A percentile compares a stretch with the other conserved stretches of the same genome.
These are phyloP conservation scores for Nothophytophthora sp. DNA, from an alignment of 352 stramenopile genomes.

Conservation along the genomic window DNA sequence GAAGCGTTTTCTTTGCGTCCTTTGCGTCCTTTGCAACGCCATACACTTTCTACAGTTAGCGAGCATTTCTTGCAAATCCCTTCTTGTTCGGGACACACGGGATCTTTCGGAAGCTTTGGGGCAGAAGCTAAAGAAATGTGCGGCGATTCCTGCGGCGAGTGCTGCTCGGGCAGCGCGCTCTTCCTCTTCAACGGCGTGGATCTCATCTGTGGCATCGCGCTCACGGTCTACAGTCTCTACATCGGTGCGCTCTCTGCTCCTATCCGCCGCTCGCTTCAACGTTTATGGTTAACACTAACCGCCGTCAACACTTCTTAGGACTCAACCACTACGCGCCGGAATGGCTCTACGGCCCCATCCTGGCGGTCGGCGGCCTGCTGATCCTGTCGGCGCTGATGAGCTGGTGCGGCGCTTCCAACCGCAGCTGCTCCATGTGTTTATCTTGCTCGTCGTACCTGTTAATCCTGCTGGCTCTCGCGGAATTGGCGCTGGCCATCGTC, in stretches of 20 bases:
- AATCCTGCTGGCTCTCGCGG: conserved; percentile 58
- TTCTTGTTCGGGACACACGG: too few species aligned
- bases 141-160: conserved; percentile 41
- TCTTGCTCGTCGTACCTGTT: conserved; percentile 63
- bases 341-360: conserved; percentile 69
- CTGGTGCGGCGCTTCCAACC: conserved; percentile 62
- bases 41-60: too few species aligned
- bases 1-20: too few species aligned
- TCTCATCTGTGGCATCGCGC: conserved; percentile 50
- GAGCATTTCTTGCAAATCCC: too few species aligned
- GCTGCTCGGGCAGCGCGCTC: conserved; percentile 60
- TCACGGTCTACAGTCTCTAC: conserved; percentile 65
- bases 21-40: too few species aligned
- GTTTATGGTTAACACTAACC: too few species aligned
- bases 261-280: too few species aligned
- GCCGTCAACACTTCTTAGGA: too few species aligned
- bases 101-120: too few species aligned
- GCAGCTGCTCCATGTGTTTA: conserved; percentile 45
- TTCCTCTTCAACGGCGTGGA: conserved; percentile 78
- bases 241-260: conserved; percentile 35
- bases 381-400: conserved; percentile 54
- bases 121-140: too few species aligned
- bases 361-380: conserved; percentile 50
- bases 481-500: conserved; percentile 61
- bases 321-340: conserved; percentile 65